Base-by-base conservation (phyloP, 176 grass and related monocot genomes). In the Rhynchospora breviuscula region DNA sequence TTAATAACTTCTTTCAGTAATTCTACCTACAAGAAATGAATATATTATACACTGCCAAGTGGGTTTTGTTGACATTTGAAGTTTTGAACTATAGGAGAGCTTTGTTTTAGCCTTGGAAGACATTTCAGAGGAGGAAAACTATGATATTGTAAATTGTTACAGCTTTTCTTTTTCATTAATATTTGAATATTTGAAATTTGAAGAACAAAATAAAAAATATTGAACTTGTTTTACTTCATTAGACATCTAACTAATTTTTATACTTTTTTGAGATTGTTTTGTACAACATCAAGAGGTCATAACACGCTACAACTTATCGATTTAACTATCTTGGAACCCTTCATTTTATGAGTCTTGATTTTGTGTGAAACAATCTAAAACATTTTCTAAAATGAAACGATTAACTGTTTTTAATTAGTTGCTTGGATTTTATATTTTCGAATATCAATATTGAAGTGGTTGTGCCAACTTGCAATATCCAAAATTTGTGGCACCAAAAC, bases 1-100 rank as follows among this genome's bases (percentile, higher is more conserved):
- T 85, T 85, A 45, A 95, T 54, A 63, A 88, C 93, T 65, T 80
- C 87, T 59, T 89, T 99, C 64, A 99, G 86, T 84, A 89, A 8
- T 63, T 88, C 89, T 73, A 99, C 63, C 95, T 98, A 84, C 33
- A 85, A 31, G 33, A 21, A 83, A 57, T 54, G 17, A 40, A 53
- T 2, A 45, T 5, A 18, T 19, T 25, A 63, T 14, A 74, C 51
- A 63, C 76, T 75, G 25, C 12, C 14, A 31, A 33, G 44, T 77
- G 25, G 14, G 1, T 14, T 49, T 73, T 73, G 8, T 5, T 49
- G 9, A 21, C 46, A 47, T 4, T 14, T 18, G 10, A 52, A 52
- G 35, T 40, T 4, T 14, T 18, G 29, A 44, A 68, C 14, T 15
- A 5, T 29, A 68, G 33, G 66, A 33, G 6, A 68, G 0, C 14